Evolutionary conservation across 192 early-diverging fungal genomes (phyloP).

Genomic region (Coemansia pectinata): DNA sequence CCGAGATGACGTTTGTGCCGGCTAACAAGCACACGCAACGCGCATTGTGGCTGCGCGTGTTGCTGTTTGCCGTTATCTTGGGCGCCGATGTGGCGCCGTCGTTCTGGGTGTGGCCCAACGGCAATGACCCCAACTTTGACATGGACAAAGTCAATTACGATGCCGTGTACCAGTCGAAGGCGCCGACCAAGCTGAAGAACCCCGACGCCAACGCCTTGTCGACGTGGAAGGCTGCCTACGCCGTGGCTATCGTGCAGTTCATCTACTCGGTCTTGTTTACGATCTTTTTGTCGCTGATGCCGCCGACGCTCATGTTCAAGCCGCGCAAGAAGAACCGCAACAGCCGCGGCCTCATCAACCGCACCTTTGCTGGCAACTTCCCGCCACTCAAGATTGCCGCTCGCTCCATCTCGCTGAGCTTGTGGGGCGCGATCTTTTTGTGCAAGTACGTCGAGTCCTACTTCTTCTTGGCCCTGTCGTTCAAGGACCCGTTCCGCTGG

Average conservation of each 20-base stretch:
- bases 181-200: slow-evolving; percentile 27
- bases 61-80: slow-evolving; percentile 62
- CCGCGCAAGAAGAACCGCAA: slow-evolving; percentile 59
- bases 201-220: slow-evolving; percentile 22
- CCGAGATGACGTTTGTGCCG: slow-evolving; percentile 73
- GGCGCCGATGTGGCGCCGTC: slow-evolving; percentile 66
- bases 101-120: slow-evolving; percentile 57
- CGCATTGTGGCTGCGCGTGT: slow-evolving; percentile 57
- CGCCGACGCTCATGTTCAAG: slow-evolving; percentile 63
- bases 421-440: slow-evolving; percentile 72
- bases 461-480: slow-evolving; percentile 79
- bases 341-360: slow-evolving; percentile 57
- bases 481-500: slow-evolving; percentile 71
- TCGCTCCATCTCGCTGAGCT: slow-evolving; percentile 65
- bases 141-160: slow-evolving; percentile 30
- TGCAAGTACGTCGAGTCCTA: slow-evolving; percentile 82
- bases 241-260: slow-evolving; percentile 68
- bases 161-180: slow-evolving; percentile 34
- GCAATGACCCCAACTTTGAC: slow-evolving; percentile 52
- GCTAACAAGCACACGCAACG: slow-evolving; percentile 60
- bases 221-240: slow-evolving; percentile 55
- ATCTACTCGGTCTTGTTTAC: slow-evolving; percentile 68
- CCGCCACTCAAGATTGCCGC: slow-evolving; percentile 66
- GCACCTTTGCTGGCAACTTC: slow-evolving; percentile 75
- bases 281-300: slow-evolving; percentile 66